Evolutionary conservation across 345 rosid genomes (phyloP).

Genomic region (Aegle marmelos): DNA sequence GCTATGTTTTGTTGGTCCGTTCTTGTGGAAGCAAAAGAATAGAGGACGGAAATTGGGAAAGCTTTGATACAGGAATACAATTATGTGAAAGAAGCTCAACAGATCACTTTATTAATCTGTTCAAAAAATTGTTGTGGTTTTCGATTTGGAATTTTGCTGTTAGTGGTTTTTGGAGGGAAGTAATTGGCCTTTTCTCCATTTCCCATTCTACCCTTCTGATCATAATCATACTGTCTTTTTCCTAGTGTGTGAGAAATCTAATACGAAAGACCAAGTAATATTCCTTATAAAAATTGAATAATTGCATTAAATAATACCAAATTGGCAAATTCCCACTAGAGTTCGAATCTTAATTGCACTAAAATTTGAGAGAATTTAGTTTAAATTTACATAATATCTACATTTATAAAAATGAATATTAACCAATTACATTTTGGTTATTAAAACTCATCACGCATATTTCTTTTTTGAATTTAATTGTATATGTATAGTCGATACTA

Average conservation of each 20-base stretch:
- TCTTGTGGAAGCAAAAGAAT: slow-evolving; percentile 22
- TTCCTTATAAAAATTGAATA: too few species aligned
- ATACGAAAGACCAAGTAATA: neutral
- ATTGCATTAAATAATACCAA: too few species aligned
- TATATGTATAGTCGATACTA: too few species aligned
- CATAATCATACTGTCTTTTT: neutral
- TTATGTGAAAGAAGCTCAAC: slow-evolving; percentile 3
- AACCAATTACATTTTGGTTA: too few species aligned
- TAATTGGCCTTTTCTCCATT: slow-evolving; percentile 14
- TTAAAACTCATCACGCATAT: too few species aligned
- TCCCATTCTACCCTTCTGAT: slow-evolving; percentile 19
- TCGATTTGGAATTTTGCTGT: slow-evolving; percentile 35
- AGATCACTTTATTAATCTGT: slow-evolving; percentile 6
- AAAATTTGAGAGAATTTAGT: too few species aligned
- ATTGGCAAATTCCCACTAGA: too few species aligned
- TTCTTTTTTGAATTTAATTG: neutral
- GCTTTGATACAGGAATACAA: slow-evolving; percentile 23
- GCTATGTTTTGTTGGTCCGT: slow-evolving; percentile 16
- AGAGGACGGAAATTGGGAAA: slow-evolving; percentile 17
- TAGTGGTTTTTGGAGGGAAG: slow-evolving; percentile 24
- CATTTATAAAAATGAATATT: too few species aligned
- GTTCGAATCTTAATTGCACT: too few species aligned
- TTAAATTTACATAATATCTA: too few species aligned
- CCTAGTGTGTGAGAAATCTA: neutral
- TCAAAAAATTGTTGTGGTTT: slow-evolving; percentile 18